Conservation (phyloP, 768 basidiomycete species). For the Suillus cothurnatus region DNA sequence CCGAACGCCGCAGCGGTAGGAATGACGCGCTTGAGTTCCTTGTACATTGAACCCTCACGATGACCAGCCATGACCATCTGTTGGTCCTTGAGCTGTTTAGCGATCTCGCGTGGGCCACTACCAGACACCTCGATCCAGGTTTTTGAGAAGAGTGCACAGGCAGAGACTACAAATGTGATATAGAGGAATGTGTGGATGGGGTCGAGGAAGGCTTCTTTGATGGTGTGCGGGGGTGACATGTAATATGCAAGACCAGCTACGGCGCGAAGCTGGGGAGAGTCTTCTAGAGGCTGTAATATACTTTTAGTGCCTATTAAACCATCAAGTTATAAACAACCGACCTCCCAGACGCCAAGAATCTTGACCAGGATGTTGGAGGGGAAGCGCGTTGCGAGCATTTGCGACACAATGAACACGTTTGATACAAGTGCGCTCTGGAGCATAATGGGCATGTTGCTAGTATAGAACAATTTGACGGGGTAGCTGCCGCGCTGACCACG, state of each 20-base stretch:
- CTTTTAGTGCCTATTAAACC: conserved; percentile 4
- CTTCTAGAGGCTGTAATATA: conserved; percentile 79
- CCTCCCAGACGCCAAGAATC: conserved; percentile 98
- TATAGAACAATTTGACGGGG: conserved; percentile 99
- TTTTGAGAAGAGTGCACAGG: conserved; percentile 97
- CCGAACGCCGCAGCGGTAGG: conserved; percentile 98
- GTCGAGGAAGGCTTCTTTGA: conserved; percentile 85
- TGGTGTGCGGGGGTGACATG: conserved; percentile 96
- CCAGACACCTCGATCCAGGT: conserved; percentile 99
- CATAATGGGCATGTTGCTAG: conserved; percentile 99
- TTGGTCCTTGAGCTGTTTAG: conserved; percentile 98
- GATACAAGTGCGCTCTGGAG: conserved; percentile 90
- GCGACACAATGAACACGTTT: conserved; percentile 94
- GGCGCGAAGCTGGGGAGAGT: conserved; percentile 89
- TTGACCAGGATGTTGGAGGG: conserved; percentile 88
- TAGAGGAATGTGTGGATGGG: conserved; percentile 93
- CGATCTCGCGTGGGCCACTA: conserved; percentile 92
- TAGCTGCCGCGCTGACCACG: conserved; percentile 95
- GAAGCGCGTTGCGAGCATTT: conserved; percentile 94
- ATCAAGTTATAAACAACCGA: conserved; percentile 35
- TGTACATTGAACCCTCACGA: conserved; percentile 98
- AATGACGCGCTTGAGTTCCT: conserved; percentile 97
- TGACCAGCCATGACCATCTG: conserved; percentile 94
- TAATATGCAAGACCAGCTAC: conserved; percentile 94
- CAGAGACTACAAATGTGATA: conserved; percentile 88